Evolutionary conservation across 192 early-diverging fungal genomes (phyloP), one percentile per base, ranked within the genome.

Genomic region (Rhizophlyctis rosea): DNA sequence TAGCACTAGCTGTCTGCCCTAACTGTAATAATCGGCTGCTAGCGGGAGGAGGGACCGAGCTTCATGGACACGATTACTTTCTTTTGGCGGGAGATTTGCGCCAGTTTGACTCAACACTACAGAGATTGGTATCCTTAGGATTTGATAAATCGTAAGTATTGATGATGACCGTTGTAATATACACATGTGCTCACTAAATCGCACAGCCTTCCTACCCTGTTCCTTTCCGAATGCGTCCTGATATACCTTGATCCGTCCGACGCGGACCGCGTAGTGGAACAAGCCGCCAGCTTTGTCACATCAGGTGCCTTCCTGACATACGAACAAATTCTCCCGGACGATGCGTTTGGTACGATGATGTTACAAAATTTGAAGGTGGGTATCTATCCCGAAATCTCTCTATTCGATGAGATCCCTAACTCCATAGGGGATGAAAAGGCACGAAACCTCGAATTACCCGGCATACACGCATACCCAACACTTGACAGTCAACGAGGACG

Each of bases 281-380:
- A 11, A 2, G 50, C 66, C 31, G 72, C 64, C 4, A 13, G 53
- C 1, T 31, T 65, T 5, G 27, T 64, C 16, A 44, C 33, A 16
- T 23, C 50, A n/a, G 61, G 60, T 29, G 33, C 86, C 16, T 89
- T 96, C 61, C 62, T 93, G 14, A 76, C 88, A 2, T 98, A 95
- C 70, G 96, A 98, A 61, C 94, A 94, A 75, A 93, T 98, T 59
- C 69, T 83, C 25, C 96, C 96, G 0, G 64, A 87, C 50, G 94
- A 98, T 70, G 72, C 88, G 7, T 98, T 98, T 81, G 96, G 96
- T 1, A 68, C 77, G 39, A 89, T 88, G 75, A 98, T 98, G 96
- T 65, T 96, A 11, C 81, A 84, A 18, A 98, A 97, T 54, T 74
- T 98, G 34, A 73, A 82, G 60, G 78, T 81, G 75, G 28, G 67